Evolutionary conservation across 768 basidiomycete genomes (phyloP).

Genomic region (Pisolithus tinctorius): DNA sequence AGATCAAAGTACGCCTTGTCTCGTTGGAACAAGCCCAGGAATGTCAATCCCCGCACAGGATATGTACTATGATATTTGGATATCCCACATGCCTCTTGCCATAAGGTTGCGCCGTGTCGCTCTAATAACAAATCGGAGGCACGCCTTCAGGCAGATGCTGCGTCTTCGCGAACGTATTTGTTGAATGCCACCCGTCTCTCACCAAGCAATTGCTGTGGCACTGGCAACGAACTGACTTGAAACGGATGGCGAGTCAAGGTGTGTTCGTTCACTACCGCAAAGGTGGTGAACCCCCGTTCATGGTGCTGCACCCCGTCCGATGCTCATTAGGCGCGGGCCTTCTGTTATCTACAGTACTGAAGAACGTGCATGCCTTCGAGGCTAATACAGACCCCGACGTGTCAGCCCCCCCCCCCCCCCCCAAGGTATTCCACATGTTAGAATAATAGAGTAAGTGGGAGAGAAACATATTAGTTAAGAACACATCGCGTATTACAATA

Average conservation of each 20-base stretch:
- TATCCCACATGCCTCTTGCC: neutral
- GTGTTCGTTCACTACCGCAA: slow-evolving; percentile 34
- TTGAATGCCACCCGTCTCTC: slow-evolving; percentile 33
- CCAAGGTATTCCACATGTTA: no score
- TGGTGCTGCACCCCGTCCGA: slow-evolving; percentile 32
- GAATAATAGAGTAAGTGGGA: no score
- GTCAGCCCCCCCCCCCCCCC: no score
- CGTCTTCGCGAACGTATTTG: slow-evolving; percentile 29
- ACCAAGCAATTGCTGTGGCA: neutral
- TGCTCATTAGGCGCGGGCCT: slow-evolving; percentile 38
- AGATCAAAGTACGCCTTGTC: neutral
- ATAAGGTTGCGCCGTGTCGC: neutral
- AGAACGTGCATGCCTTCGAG: slow-evolving; percentile 31
- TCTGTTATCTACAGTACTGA: slow-evolving; percentile 30
- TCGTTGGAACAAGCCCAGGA: neutral
- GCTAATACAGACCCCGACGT: slow-evolving; percentile 29
- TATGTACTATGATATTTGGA: neutral
- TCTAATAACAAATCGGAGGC: neutral
- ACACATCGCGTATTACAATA: neutral
- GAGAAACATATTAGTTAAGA: neutral
- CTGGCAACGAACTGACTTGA: neutral
- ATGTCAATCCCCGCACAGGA: neutral
- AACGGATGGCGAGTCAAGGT: slow-evolving; percentile 32
- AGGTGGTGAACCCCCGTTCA: slow-evolving; percentile 37
- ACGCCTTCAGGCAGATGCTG: neutral